phyloP scores from a whole-genome alignment of 208 protist genomes.

The Leishmania tropica region DNA sequence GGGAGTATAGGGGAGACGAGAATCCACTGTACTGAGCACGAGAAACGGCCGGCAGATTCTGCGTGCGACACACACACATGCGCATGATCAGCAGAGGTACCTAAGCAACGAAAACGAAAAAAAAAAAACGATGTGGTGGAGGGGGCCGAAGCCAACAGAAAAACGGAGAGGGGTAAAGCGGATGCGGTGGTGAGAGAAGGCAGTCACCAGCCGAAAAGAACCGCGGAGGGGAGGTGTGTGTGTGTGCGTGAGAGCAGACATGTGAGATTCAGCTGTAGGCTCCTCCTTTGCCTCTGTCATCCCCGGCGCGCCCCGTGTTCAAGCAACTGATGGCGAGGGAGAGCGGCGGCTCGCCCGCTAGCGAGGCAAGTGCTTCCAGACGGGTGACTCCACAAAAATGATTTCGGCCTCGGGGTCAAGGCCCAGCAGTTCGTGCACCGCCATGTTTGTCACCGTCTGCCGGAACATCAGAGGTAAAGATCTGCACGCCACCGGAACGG shows the following conservation, averaged over 20 bases:
- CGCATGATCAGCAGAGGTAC: neutral
- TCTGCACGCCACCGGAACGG: neutral
- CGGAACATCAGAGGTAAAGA: neutral
- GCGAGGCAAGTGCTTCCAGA: constrained; percentile 10
- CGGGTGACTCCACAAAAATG: constrained; percentile 14
- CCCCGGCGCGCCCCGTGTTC: neutral
- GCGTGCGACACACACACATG: too few relatives aligned
- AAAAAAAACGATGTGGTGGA: neutral
- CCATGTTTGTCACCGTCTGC: neutral
- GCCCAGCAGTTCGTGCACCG: constrained; percentile 25
- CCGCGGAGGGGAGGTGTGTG: too few relatives aligned
- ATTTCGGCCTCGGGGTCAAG: constrained; percentile 14
- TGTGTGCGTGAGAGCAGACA: neutral
- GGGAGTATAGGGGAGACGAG: neutral
- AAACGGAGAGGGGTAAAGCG: neutral
- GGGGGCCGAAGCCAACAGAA: neutral
- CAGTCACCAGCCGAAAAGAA: neutral
- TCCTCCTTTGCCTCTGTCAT: neutral
- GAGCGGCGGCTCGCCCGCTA: neutral
- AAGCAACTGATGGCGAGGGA: neutral
- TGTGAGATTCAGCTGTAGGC: neutral
- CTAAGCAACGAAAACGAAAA: neutral
- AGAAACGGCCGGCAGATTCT: too few relatives aligned
- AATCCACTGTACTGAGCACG: too few relatives aligned
- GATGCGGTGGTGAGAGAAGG: neutral